Evolutionary conservation across 495 filamentous ascomycete genomes (phyloP).

Genomic region (Podospora pseudocomata): DNA sequence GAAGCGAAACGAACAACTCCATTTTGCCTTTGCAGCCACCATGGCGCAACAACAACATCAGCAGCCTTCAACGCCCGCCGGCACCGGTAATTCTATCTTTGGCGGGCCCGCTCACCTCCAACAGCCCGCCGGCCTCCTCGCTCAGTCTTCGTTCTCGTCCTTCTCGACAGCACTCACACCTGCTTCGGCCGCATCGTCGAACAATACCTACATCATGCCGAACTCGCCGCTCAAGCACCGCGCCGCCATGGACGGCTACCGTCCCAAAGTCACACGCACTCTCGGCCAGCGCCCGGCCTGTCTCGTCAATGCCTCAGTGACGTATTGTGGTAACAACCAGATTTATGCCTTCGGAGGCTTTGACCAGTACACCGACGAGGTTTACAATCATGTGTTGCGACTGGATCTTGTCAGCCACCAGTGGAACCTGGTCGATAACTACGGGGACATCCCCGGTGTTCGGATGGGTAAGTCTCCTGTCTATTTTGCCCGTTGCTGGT

Average conservation of each 20-base stretch:
- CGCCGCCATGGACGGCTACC: conserved; percentile 63
- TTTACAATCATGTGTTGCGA: conserved; percentile 94
- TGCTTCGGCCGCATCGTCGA: conserved; percentile 54
- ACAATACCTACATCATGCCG: conserved; percentile 82
- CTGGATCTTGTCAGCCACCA: conserved; percentile 80
- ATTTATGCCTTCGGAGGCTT: conserved; percentile 99
- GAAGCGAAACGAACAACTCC: background rate
- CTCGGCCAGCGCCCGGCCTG: conserved; percentile 88
- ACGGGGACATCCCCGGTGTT: conserved; percentile 95
- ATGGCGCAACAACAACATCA: conserved; percentile 29
- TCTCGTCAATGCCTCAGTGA: conserved; percentile 95
- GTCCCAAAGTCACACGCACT: conserved; percentile 73
- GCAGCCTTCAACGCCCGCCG: conserved; percentile 27
- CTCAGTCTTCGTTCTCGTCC: conserved; percentile 20
- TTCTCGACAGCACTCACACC: conserved; percentile 38
- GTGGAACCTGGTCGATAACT: conserved; percentile 97
- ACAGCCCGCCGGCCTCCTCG: conserved; percentile 6
- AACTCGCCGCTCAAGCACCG: conserved; percentile 67
- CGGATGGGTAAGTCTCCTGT: conserved; percentile 72
- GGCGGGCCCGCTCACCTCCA: conserved; percentile 25
- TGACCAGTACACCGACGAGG: conserved; percentile 97
- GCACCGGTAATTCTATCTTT: conserved; percentile 31
- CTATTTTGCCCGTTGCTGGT: background rate
- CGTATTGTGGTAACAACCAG: conserved; percentile 90
- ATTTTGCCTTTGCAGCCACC: conserved; percentile 7